These are phyloP conservation scores for Suillus occidentalis DNA, from an alignment of 768 basidiomycete genomes.

Conservation along the genomic window DNA sequence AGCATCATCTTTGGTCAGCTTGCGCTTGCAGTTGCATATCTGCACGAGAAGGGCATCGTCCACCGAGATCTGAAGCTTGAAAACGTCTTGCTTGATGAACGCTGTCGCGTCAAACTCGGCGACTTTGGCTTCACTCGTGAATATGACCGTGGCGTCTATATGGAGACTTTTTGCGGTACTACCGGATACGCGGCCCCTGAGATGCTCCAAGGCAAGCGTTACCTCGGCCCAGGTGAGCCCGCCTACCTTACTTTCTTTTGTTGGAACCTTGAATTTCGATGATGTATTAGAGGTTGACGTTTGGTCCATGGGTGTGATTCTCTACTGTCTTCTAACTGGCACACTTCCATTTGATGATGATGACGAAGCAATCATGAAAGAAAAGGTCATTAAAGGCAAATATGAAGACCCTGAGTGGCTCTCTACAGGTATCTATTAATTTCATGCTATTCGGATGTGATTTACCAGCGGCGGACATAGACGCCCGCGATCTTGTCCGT, in stretches of 20 bases:
- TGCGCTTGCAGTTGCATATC: conserved; percentile 88
- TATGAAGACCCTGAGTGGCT: conserved; percentile 95
- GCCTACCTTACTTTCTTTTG: background rate
- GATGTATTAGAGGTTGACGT: conserved; percentile 77
- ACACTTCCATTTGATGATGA: conserved; percentile 91
- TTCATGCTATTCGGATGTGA: conserved; percentile 5
- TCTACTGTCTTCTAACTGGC: conserved; percentile 87
- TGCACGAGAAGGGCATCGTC: conserved; percentile 91
- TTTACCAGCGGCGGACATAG: conserved; percentile 39
- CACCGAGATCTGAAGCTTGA: conserved; percentile 97
- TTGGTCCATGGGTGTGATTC: conserved; percentile 92
- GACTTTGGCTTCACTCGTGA: conserved; percentile 96
- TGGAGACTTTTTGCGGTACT: conserved; percentile 96
- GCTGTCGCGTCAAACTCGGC: conserved; percentile 87
- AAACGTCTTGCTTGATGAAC: conserved; percentile 90
- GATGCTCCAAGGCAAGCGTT: conserved; percentile 86
- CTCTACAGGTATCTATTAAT: conserved; percentile 60
- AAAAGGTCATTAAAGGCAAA: conserved; percentile 78
- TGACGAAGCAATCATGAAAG: conserved; percentile 79
- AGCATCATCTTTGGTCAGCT: conserved; percentile 93
- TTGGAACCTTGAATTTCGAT: conserved; percentile 13
- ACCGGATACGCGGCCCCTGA: conserved; percentile 94
- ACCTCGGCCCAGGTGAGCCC: conserved; percentile 80
- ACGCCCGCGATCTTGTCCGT: conserved; percentile 81
- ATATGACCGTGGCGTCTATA: conserved; percentile 70